Base-by-base conservation (phyloP, 176 grass and related monocot species). In the Phoenix dactylifera region DNA sequence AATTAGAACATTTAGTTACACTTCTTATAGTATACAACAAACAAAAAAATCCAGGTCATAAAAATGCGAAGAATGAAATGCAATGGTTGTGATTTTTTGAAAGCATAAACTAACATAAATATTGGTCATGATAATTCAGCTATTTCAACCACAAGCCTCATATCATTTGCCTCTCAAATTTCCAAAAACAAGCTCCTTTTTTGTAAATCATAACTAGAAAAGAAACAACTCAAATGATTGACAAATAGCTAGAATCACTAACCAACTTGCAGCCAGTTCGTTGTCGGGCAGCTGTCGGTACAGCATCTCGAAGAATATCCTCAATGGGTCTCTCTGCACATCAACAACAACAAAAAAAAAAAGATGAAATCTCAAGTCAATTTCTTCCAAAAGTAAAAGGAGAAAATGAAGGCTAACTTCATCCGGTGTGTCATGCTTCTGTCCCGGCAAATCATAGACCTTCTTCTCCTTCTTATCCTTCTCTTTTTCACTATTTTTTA, bases 301-400 rank as follows among this genome's bases (percentile, higher is more conserved):
- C 35, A 77, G 57, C 4, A 16, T 29, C 64, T 77, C 65, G 16
- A 69, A 52, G 65, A 77, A 77, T 19, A 77, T 53, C 55, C 49
- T 77, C 57, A 63, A 61, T 14, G 74, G 65, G 18, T 69, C 74
- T 24, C 74, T 77, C 64, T 77, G 57, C 17, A 61, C 4, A 9
- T 30, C 16, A 61, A 39, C 35, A 7, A 32, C 5, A 23, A 24
- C 1, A 32, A 17, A 4, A n/a, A 7, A 4, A 15, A 60, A 12
- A 22, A 25, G 18, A 60, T 3, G 28, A 16, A 32, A 16, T 18
- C 7, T 15, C 4, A 6, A 2, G 1, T n/a, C 30, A 19, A 7
- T 32, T 2, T 29, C 15, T 16, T 5, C 5, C 6, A 59, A n/a
- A 30, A 59, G 22, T 59, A 26, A 30, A 26, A 16, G 22, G 4